Conservation (phyloP, 2,329 filamentous ascomycete species). For the Coniochaeta sp. region DNA sequence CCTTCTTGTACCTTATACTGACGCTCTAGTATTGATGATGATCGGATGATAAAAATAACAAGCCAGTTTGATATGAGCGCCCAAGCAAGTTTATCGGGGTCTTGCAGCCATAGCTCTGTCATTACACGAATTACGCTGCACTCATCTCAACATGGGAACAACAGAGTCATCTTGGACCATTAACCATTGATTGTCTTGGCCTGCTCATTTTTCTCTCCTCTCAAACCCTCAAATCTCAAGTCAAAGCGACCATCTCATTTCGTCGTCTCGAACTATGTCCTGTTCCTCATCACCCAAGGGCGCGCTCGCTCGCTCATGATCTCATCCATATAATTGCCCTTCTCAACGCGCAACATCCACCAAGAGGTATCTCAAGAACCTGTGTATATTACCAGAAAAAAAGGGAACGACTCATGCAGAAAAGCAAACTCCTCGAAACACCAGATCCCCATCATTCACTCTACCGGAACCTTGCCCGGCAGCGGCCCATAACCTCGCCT, state of each 20-base stretch:
- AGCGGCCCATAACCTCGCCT: slow-evolving; percentile 97
- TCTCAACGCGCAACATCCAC: not conserved
- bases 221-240: not conserved
- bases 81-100: too few species aligned
- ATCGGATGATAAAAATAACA: too few species aligned
- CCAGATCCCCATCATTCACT: slow-evolving; percentile 6
- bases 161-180: not conserved
- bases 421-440: not conserved
- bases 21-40: too few species aligned
- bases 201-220: not conserved
- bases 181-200: not conserved
- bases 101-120: too few species aligned
- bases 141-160: too few species aligned
- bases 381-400: slow-evolving; percentile 1
- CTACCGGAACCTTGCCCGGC: slow-evolving; percentile 79
- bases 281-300: too few species aligned
- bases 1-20: not conserved
- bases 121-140: too few species aligned
- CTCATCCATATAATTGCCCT: too few species aligned
- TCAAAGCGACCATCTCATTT: not conserved
- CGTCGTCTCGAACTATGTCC: not conserved
- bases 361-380: slow-evolving; percentile 4
- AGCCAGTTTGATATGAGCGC: too few species aligned
- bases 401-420: not conserved
- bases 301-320: too few species aligned